Evolutionary conservation across 2,329 filamentous ascomycete species (phyloP).

Genomic region (Aureobasidium sp.): DNA sequence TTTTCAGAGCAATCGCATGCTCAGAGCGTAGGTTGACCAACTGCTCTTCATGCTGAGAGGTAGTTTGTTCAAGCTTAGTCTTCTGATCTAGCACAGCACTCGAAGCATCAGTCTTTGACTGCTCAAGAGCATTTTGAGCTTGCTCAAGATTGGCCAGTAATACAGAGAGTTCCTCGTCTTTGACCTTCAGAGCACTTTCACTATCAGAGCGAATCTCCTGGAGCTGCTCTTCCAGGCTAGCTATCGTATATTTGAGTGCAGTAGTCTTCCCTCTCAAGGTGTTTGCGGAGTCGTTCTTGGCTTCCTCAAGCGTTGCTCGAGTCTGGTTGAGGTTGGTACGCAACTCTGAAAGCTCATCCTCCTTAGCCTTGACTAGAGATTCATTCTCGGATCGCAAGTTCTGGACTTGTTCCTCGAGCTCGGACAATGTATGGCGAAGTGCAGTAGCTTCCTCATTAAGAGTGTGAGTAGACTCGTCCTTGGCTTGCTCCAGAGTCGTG

Average conservation of each 20-base stretch:
- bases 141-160: not conserved
- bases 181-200: constrained; percentile 1
- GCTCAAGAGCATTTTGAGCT: constrained; percentile 2
- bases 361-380: not conserved
- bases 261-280: not conserved
- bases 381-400: not conserved
- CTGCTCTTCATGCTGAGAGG: not conserved
- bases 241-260: not conserved
- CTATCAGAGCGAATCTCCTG: not conserved
- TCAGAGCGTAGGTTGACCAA: not conserved
- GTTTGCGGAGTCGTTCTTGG: not conserved
- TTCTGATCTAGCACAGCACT: not conserved
- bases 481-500: not conserved
- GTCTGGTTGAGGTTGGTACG: not conserved
- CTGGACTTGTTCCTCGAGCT: not conserved
- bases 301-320: not conserved
- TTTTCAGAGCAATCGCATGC: not conserved
- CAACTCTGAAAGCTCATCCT: constrained; percentile 11
- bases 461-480: not conserved
- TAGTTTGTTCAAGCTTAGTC: not conserved
- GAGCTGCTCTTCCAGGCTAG: not conserved
- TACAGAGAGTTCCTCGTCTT: constrained; percentile 15
- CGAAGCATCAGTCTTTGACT: not conserved
- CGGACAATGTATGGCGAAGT: not conserved
- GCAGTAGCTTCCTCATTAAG: not conserved